phyloP scores from a whole-genome alignment of 2,329 filamentous ascomycete genomes.

The Exophiala bonariae region DNA sequence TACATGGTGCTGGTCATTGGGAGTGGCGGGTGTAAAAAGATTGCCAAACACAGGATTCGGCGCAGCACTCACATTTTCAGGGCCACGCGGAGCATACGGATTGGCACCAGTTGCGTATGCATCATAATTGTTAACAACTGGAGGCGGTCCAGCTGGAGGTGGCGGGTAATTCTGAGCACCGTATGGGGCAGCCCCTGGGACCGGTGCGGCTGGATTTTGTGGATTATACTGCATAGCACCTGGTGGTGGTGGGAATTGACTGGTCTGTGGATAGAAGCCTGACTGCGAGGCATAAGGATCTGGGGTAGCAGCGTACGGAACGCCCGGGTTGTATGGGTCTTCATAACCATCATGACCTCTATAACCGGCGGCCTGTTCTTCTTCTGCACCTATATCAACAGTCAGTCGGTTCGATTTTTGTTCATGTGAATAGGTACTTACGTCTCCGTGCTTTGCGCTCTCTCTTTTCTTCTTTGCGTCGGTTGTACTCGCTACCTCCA shows the following conservation, averaged over 20 bases:
- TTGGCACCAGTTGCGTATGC: conserved; percentile 39
- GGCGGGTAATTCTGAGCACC: conserved; percentile 27
- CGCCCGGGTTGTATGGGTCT: conserved; percentile 39
- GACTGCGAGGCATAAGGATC: conserved; percentile 34
- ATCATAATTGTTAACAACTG: conserved; percentile 27
- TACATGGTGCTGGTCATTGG: conserved; percentile 36
- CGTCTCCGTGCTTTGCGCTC: conserved; percentile 43
- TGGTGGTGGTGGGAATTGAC: conserved; percentile 46
- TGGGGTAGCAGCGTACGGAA: conserved; percentile 40
- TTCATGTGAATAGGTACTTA: conserved; percentile 20
- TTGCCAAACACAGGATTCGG: conserved; percentile 31
- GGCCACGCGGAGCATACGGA: conserved; percentile 41
- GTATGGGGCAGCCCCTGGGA: conserved; percentile 11
- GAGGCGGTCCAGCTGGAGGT: conserved; percentile 39
- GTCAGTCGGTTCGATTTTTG: conserved; percentile 7
- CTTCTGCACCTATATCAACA: conserved; percentile 16
- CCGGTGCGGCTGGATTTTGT: conserved; percentile 16
- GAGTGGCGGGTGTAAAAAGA: conserved; percentile 30
- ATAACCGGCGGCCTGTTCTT: conserved; percentile 17
- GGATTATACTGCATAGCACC: conserved; percentile 20
- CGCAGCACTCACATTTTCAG: conserved; percentile 53
- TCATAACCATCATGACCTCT: conserved; percentile 38
- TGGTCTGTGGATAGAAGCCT: conserved; percentile 41
- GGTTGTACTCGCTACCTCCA: conserved; percentile 58
- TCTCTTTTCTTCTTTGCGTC: conserved; percentile 57